Percentiles rank a stretch among this genome's conserved stretches.
Evolutionary conservation across 2,329 filamentous ascomycete genomes (phyloP).

Genomic region (Teratosphaeria zuluensis): DNA sequence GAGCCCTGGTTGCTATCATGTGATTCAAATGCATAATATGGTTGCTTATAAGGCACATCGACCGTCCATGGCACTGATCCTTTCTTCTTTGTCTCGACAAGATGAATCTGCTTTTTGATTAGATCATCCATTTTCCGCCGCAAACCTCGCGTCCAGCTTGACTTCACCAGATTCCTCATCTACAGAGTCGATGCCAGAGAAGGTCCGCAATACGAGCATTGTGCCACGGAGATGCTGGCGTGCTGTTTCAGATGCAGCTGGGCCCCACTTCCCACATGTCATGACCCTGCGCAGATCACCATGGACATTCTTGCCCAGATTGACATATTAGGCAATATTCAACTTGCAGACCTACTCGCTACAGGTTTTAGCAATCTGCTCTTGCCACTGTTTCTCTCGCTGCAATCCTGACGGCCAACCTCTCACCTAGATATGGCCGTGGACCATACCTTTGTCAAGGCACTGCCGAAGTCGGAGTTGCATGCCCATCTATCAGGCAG

Average conservation of each 20-base stretch:
- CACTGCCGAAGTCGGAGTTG: conserved; percentile 46
- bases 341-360: not conserved
- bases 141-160: too few species aligned
- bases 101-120: not conserved
- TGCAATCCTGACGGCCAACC: too few species aligned
- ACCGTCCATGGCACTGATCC: conserved; percentile 12
- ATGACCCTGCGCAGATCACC: not conserved
- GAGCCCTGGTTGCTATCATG: conserved; percentile 7
- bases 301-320: not conserved
- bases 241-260: not conserved
- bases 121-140: too few species aligned
- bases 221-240: not conserved
- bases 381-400: too few species aligned
- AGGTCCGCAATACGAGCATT: too few species aligned
- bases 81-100: conserved; percentile 1
- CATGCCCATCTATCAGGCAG: conserved; percentile 75
- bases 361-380: not conserved
- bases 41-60: conserved; percentile 10
- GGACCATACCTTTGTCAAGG: conserved; percentile 21
- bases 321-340: too few species aligned
- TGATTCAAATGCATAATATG: conserved; percentile 7
- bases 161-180: too few species aligned
- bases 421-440: not conserved
- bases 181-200: too few species aligned
- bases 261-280: not conserved